Percentiles rank a stretch among this genome's conserved stretches.
phyloP scores from a whole-genome alignment of 129 eudicot species.

The Saposhnikovia divaricata region DNA sequence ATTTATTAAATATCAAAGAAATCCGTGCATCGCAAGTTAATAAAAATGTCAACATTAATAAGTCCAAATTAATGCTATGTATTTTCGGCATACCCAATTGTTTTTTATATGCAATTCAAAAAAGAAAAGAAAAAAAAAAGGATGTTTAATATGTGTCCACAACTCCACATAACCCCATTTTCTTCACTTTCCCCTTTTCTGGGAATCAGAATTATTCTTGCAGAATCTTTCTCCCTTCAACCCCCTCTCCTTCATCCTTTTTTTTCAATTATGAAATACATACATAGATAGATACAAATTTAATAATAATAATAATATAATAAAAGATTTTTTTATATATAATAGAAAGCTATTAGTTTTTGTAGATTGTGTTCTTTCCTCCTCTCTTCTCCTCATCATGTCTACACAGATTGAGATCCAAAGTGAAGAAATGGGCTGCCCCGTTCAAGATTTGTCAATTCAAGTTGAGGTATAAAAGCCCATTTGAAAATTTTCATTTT shows the following conservation, averaged over 20 bases:
- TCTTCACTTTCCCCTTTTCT: neutral
- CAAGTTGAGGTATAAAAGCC: conserved; percentile 21
- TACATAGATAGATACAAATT: neutral
- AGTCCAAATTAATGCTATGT: too few relatives aligned
- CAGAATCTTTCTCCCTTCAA: conserved; percentile 19
- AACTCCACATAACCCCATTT: neutral
- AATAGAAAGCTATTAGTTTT: neutral
- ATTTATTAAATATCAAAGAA: too few relatives aligned
- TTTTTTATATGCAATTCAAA: too few relatives aligned
- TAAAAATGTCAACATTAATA: too few relatives aligned
- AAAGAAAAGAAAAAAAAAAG: neutral
- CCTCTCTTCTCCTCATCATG: conserved; percentile 19
- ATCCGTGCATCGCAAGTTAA: too few relatives aligned
- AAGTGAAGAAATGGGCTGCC: conserved; percentile 24
- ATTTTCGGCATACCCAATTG: too few relatives aligned
- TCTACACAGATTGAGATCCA: conserved; percentile 39
- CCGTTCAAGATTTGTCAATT: conserved; percentile 40
- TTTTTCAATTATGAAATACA: neutral
- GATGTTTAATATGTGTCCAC: neutral
- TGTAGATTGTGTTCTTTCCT: conserved; percentile 8
- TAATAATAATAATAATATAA: neutral
- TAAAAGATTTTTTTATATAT: too few relatives aligned
- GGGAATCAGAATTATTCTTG: conserved; percentile 35
- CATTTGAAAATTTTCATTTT: too few relatives aligned
- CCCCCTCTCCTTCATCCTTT: neutral